Evolutionary conservation across 2,329 filamentous ascomycete genomes (phyloP).

Genomic region (Lecanoromycetidae sp.): DNA sequence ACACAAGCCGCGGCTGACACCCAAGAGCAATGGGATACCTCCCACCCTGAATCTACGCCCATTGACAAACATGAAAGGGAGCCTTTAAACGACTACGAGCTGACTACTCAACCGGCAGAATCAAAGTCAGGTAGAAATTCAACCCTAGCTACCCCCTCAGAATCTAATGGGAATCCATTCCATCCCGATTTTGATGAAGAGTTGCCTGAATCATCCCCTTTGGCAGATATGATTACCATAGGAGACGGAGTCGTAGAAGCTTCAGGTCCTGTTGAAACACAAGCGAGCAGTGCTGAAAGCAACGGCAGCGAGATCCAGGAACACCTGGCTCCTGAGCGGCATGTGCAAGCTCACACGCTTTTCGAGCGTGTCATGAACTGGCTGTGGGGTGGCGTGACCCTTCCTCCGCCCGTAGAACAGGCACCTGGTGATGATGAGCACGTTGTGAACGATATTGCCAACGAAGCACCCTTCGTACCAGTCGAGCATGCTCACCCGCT

Average conservation of each 20-base stretch:
- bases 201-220: background rate
- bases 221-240: background rate
- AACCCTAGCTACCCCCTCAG: background rate
- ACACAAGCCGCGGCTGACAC: too few species aligned
- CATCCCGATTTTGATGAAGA: constrained; percentile 7
- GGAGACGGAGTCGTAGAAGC: background rate
- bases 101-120: too few species aligned
- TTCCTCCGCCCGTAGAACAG: constrained; percentile 17
- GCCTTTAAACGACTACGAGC: too few species aligned
- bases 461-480: constrained; percentile 50
- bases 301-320: background rate
- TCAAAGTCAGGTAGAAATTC: too few species aligned
- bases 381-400: constrained; percentile 34
- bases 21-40: too few species aligned
- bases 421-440: constrained; percentile 45
- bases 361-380: constrained; percentile 28
- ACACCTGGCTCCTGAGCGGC: background rate
- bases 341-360: background rate
- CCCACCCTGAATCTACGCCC: too few species aligned
- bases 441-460: constrained; percentile 45
- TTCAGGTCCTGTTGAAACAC: background rate
- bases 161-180: constrained; percentile 8
- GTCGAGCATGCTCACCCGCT: constrained; percentile 35
- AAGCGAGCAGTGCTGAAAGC: background rate
- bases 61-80: background rate